These are phyloP conservation scores for Chamaecrista fasciculata DNA, from an alignment of 306 rosid genomes.

Conservation along the genomic window DNA sequence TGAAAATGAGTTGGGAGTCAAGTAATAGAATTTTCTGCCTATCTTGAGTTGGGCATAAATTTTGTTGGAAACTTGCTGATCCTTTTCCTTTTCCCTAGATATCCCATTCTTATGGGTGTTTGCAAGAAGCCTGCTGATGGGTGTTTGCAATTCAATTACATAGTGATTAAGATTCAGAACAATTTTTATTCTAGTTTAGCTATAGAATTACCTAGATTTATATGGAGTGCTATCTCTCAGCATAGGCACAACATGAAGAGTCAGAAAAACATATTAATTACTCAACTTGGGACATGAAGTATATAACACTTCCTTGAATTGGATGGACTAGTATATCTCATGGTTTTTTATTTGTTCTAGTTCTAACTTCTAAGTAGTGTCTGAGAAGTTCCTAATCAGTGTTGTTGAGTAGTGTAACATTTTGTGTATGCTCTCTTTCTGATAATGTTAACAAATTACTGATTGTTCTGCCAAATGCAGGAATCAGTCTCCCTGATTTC, in stretches of 20 bases:
- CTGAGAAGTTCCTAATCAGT: slow-evolving; percentile 9
- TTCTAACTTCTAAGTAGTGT: neutral
- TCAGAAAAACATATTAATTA: neutral
- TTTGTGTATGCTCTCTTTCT: slow-evolving; percentile 6
- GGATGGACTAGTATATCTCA: slow-evolving; percentile 2
- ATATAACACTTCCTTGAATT: neutral
- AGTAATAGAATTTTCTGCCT: neutral
- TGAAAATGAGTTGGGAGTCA: neutral
- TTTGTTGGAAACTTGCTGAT: slow-evolving; percentile 2
- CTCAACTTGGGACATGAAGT: neutral
- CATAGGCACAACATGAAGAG: neutral
- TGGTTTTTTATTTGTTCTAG: neutral
- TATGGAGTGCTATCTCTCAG: slow-evolving; percentile 3
- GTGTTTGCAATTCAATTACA: neutral
- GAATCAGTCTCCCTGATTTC: slow-evolving; percentile 48
- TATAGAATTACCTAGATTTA: slow-evolving; percentile 18
- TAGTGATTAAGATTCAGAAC: neutral
- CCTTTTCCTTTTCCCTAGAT: neutral
- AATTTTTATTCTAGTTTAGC: slow-evolving; percentile 4
- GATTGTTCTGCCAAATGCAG: slow-evolving; percentile 44
- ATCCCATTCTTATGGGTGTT: slow-evolving; percentile 2
- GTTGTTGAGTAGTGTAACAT: slow-evolving; percentile 20
- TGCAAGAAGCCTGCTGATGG: neutral
- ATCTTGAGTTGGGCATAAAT: neutral
- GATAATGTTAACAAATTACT: slow-evolving; percentile 20